phyloP scores from a whole-genome alignment of 768 basidiomycete species.

The Trametes meyenii region DNA sequence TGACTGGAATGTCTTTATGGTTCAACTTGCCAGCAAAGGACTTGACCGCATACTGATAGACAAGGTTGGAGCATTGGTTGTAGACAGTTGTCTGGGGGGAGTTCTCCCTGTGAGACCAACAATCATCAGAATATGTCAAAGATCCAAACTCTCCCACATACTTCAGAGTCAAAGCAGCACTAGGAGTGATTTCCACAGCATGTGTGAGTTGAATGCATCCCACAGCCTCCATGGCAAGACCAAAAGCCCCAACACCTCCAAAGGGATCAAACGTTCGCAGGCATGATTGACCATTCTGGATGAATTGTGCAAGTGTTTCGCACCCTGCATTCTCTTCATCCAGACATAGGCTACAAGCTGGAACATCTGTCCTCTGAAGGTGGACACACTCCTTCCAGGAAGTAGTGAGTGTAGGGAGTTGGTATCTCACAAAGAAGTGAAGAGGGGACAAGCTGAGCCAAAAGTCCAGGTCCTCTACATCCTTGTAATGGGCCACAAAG shows the following conservation, averaged over 20 bases:
- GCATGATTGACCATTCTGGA: slow-evolving; percentile 18
- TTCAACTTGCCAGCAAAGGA: slow-evolving; percentile 38
- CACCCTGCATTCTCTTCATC: slow-evolving; percentile 36
- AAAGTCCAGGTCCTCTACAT: slow-evolving; percentile 32
- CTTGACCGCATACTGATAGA: slow-evolving; percentile 63
- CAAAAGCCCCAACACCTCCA: slow-evolving; percentile 60
- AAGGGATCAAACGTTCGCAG: slow-evolving; percentile 47
- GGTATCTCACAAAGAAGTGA: slow-evolving; percentile 61
- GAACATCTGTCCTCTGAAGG: slow-evolving; percentile 41
- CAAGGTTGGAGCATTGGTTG: slow-evolving; percentile 71
- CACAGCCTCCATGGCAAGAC: slow-evolving; percentile 55
- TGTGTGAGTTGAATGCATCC: slow-evolving; percentile 62
- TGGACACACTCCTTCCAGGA: slow-evolving; percentile 43
- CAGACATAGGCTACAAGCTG: slow-evolving; percentile 52
- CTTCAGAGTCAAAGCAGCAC: slow-evolving; percentile 69
- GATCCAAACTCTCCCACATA: slow-evolving; percentile 35
- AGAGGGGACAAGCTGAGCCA: slow-evolving; percentile 57
- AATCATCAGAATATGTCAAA: background rate
- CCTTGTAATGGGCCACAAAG: slow-evolving; percentile 24
- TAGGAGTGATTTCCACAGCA: slow-evolving; percentile 74
- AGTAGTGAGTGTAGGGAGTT: slow-evolving; percentile 45
- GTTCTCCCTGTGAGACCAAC: slow-evolving; percentile 47
- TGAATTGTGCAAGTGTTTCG: slow-evolving; percentile 39
- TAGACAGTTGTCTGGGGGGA: slow-evolving; percentile 55
- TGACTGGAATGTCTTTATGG: slow-evolving; percentile 41